Conservation (phyloP, 2,329 filamentous ascomycete species). For the Fonsecaea monophora region DNA sequence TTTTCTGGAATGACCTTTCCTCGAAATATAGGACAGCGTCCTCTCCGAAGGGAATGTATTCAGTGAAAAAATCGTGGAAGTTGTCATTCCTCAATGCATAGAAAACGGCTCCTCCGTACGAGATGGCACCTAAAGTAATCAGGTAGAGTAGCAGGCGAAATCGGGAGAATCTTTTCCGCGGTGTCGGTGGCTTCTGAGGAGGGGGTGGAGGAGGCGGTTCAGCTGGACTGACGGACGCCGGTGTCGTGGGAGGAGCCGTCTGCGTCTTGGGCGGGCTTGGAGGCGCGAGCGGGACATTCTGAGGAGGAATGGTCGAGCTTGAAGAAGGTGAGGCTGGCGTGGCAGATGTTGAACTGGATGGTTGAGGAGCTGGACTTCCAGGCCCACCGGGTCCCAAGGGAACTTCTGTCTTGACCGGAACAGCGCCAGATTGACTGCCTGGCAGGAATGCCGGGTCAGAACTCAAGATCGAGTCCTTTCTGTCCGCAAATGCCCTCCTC, state of each 20-base stretch:
- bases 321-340: slow-evolving; percentile 52
- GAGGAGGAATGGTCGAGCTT: slow-evolving; percentile 56
- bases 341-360: slow-evolving; percentile 39
- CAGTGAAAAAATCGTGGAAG: slow-evolving; percentile 99
- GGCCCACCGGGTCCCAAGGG: slow-evolving; percentile 36
- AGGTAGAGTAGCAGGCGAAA: slow-evolving; percentile 79
- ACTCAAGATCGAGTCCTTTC: slow-evolving; percentile 36
- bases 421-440: slow-evolving; percentile 26
- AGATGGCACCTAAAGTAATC: slow-evolving; percentile 74
- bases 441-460: slow-evolving; percentile 38
- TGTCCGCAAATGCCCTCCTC: slow-evolving; percentile 38
- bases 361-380: slow-evolving; percentile 34
- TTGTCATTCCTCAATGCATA: slow-evolving; percentile 94
- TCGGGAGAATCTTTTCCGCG: slow-evolving; percentile 70
- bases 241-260: slow-evolving; percentile 47
- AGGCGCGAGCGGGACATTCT: slow-evolving; percentile 56
- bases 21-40: slow-evolving; percentile 94
- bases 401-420: slow-evolving; percentile 34
- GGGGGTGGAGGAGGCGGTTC: slow-evolving; percentile 45
- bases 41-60: slow-evolving; percentile 93
- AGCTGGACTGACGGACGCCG: slow-evolving; percentile 41
- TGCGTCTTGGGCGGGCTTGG: slow-evolving; percentile 48
- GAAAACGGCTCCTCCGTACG: slow-evolving; percentile 87
- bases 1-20: slow-evolving; percentile 88
- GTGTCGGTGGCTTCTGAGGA: slow-evolving; percentile 50